phyloP scores from a whole-genome alignment of 805 yeast genomes.

The Clavispora asparagi region DNA sequence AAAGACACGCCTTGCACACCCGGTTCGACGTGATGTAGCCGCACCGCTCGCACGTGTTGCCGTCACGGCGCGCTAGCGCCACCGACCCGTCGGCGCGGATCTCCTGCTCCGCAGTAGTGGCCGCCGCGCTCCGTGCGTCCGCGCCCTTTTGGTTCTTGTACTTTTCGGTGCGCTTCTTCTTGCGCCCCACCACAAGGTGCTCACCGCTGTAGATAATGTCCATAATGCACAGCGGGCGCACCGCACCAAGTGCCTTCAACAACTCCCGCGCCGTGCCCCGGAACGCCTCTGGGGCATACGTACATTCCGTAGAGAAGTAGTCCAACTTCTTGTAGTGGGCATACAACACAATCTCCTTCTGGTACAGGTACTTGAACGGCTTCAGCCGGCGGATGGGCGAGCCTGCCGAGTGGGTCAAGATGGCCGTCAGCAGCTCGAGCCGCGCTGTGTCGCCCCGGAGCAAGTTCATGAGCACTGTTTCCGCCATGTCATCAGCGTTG shows the following conservation, averaged over 20 bases:
- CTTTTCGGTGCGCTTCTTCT: constrained; percentile 39
- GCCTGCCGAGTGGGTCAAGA: constrained; percentile 75
- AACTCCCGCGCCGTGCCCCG: constrained; percentile 95
- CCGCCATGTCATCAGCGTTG: constrained; percentile 99
- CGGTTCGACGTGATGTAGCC: constrained; percentile 86
- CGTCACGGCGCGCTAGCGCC: constrained; percentile 45
- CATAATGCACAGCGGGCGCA: constrained; percentile 87
- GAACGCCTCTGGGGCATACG: constrained; percentile 98
- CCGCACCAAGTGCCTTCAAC: constrained; percentile 82
- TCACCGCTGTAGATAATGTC: constrained; percentile 96
- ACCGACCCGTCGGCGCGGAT: constrained; percentile 61
- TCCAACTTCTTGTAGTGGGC: constrained; percentile 95
- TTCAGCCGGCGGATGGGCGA: constrained; percentile 91
- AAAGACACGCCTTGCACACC: constrained; percentile 89
- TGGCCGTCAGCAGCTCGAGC: constrained; percentile 79
- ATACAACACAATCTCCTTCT: constrained; percentile 93
- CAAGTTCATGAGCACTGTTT: constrained; percentile 91
- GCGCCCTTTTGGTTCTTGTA: constrained; percentile 23
- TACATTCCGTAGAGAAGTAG: constrained; percentile 94
- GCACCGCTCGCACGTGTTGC: constrained; percentile 78
- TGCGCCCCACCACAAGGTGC: constrained; percentile 61
- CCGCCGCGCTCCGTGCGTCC: no score
- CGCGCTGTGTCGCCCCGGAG: constrained; percentile 95
- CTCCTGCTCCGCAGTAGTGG: constrained; percentile 38
- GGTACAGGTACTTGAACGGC: constrained; percentile 94